Conservation (phyloP, 345 rosid species). For the Gossypium stocksii region DNA sequence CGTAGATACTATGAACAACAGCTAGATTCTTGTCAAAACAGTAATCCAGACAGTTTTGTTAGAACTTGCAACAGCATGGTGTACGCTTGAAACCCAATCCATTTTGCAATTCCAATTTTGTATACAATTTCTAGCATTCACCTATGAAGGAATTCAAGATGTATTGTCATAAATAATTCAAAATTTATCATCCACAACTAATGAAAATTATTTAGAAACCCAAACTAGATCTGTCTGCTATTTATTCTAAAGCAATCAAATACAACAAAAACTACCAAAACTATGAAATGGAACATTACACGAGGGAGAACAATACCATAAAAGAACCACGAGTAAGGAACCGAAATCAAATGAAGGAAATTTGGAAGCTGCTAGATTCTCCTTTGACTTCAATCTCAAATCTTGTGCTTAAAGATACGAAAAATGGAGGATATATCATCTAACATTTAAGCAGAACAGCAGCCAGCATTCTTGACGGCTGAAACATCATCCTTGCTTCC, state of each 20-base stretch:
- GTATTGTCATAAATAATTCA: neutral
- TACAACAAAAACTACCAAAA: conserved; percentile 8
- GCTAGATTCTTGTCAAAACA: too few relatives aligned
- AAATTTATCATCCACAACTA: neutral
- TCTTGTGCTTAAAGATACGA: neutral
- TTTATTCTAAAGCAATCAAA: conserved; percentile 5
- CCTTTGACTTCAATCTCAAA: neutral
- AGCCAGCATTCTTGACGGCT: conserved; percentile 60
- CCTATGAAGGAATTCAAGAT: neutral
- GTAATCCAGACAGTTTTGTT: too few relatives aligned
- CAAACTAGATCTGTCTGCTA: conserved; percentile 2
- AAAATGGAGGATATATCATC: neutral
- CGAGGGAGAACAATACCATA: neutral
- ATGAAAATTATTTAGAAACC: neutral
- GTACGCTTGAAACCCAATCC: too few relatives aligned
- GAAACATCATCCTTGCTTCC: conserved; percentile 70
- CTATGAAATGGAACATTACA: neutral
- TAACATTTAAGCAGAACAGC: conserved; percentile 44
- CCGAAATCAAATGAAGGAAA: neutral
- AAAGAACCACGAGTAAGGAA: neutral
- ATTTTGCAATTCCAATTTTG: neutral
- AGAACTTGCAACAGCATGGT: too few relatives aligned
- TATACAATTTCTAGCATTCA: neutral
- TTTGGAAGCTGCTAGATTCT: neutral
- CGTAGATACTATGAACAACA: too few relatives aligned